Evolutionary conservation across 495 filamentous ascomycete species (phyloP).

Genomic region (Paragyromitra xinjiangensis): DNA sequence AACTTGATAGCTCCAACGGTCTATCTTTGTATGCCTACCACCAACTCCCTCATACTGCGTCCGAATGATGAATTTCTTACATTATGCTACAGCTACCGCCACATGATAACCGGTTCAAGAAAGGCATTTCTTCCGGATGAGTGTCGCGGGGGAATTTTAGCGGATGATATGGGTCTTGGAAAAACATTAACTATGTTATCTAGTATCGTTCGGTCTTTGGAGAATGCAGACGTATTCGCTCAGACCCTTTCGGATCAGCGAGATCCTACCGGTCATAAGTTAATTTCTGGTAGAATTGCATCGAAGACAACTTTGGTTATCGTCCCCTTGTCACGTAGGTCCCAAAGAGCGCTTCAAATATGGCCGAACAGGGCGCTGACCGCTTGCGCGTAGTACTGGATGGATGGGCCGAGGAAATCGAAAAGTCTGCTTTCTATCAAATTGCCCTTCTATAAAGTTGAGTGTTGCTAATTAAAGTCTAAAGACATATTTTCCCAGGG

Average conservation of each 20-base stretch:
- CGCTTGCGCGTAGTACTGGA: conserved; percentile 51
- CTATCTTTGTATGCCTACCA: not conserved
- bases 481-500: conserved; percentile 53
- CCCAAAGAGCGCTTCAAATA: not conserved
- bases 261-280: not conserved
- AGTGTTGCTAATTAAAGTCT: not conserved
- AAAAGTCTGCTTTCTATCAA: conserved; percentile 35
- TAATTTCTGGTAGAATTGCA: not conserved
- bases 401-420: conserved; percentile 57
- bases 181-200: conserved; percentile 62
- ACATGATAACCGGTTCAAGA: conserved; percentile 33
- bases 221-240: conserved; percentile 6
- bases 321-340: conserved; percentile 59
- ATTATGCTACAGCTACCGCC: not conserved
- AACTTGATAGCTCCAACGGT: not conserved
- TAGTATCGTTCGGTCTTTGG: conserved; percentile 54
- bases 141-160: conserved; percentile 59
- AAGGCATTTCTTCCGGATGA: not conserved
- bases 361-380: conserved; percentile 3
- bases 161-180: conserved; percentile 64
- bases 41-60: not conserved
- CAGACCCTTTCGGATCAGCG: not conserved
- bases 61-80: not conserved
- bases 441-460: not conserved
- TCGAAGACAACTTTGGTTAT: conserved; percentile 62